A percentile compares a stretch with the other conserved stretches of the same genome.
These are phyloP conservation scores for Tetradesmus obliquus DNA, from an alignment of 139 green algal genomes.

Conservation along the genomic window DNA sequence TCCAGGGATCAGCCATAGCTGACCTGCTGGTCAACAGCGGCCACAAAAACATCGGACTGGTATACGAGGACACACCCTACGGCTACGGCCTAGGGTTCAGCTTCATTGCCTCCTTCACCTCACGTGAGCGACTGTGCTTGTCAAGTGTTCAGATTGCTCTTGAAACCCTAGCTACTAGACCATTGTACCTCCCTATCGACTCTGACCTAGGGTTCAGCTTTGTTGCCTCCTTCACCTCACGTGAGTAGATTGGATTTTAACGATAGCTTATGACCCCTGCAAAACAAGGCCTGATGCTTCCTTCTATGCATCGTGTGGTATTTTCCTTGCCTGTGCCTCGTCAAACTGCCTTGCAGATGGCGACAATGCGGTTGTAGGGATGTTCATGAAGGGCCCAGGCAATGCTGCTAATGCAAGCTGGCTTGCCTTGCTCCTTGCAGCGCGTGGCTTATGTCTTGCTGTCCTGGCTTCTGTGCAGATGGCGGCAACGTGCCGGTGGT, in stretches of 20 bases:
- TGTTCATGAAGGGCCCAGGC: not conserved
- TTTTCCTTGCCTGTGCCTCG: not conserved
- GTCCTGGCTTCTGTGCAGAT: not conserved
- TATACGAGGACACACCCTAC: conserved; percentile 7
- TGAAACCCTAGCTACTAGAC: no score
- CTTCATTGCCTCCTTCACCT: conserved; percentile 23
- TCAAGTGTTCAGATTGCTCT: no score
- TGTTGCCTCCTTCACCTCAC: not conserved
- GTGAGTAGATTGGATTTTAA: not conserved
- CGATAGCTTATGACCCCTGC: not conserved
- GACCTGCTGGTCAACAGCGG: not conserved
- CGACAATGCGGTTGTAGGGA: not conserved
- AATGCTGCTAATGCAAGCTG: not conserved
- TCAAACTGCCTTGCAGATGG: not conserved
- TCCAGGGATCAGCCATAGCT: not conserved
- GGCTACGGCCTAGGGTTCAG: conserved; percentile 10
- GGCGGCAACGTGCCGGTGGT: conserved; percentile 19
- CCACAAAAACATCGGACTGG: not conserved
- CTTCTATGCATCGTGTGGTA: not conserved
- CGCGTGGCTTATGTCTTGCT: no score
- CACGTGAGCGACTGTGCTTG: not conserved
- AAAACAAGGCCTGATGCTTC: not conserved
- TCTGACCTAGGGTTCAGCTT: no score
- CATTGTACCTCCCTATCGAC: no score
- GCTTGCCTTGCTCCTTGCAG: no score